Base-by-base conservation (phyloP, 371 early-diverging fungal genomes). In the Syncephalastrum racemosum region DNA sequence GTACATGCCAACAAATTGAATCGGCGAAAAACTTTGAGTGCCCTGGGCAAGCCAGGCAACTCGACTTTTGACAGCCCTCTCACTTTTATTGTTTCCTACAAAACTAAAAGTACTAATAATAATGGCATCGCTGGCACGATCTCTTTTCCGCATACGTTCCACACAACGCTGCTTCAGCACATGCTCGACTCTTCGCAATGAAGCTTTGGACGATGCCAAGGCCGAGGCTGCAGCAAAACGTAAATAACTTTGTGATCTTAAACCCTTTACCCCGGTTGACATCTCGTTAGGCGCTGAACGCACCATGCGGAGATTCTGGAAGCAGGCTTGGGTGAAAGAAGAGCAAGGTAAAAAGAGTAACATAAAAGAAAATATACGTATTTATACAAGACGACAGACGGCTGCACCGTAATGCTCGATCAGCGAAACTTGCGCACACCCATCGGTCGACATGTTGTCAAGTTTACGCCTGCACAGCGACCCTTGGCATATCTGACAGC, bases 391-490 rank as follows among this genome's bases (percentile, higher is more conserved):
- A 19, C 10, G 14, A 50, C 66, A 82, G 88, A 81, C 47, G 80
- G 79, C 8, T 71, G 66, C 53, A 73, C 77, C 3, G 81, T 94
- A 49, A 71, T 77, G 49, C 81, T 97, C 23, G 97, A 97, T 69
- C 77, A 81, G 19, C 84, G 95, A 16, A 70, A 80, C 16, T 71
- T 97, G 44, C 92, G 92, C 73, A 91, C 94, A 7, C 95, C 97
- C 3, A 83, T 81, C 25, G 59, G 59, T 16, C 92, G 93, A 46
- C 71, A 83, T 46, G 77, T 73, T 46, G 66, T 96, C 50, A 64
- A 67, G 6, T 74, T 97, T 19, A 81, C 88, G 12, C 46, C 46
- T 15, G 54, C 74, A 4, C 83, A 88, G 59, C 73, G 70, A 27
- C 55, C 74, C n/a, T 66, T 94, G 36, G 98, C 95, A 14, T 64